These are phyloP conservation scores for Peronospora destructor DNA, from an alignment of 352 stramenopile genomes.

Conservation along the genomic window DNA sequence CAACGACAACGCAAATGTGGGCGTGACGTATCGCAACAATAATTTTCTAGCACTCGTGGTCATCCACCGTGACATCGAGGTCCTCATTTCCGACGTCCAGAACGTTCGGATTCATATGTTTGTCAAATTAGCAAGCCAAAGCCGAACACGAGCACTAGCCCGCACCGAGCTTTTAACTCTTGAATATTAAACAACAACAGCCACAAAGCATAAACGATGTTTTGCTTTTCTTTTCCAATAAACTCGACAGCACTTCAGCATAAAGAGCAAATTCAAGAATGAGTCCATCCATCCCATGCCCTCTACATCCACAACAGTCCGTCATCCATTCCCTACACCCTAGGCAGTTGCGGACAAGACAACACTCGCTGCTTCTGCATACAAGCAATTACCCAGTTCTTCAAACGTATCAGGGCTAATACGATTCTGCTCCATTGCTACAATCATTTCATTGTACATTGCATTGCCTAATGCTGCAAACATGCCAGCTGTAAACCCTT, in stretches of 20 bases:
- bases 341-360: conserved; percentile 41
- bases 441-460: conserved; percentile 62
- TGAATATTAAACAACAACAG: neutral
- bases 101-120: too few species aligned
- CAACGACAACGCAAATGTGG: too few species aligned
- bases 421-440: conserved; percentile 32
- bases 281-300: conserved; percentile 8
- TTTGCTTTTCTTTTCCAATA: conserved; percentile 6
- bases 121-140: too few species aligned
- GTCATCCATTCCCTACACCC: neutral
- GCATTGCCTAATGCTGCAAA: conserved; percentile 61
- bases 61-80: too few species aligned
- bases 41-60: too few species aligned
- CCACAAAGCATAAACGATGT: neutral
- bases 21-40: too few species aligned
- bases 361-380: conserved; percentile 37
- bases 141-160: too few species aligned
- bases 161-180: neutral
- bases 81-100: too few species aligned
- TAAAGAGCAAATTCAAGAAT: conserved; percentile 21
- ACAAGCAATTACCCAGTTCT: conserved; percentile 46
- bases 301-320: neutral
- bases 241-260: conserved; percentile 12
- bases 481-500: conserved; percentile 68
- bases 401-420: conserved; percentile 48